These are phyloP conservation scores for Aspergillus baeticus DNA, from an alignment of 495 filamentous ascomycete species.

Conservation along the genomic window DNA sequence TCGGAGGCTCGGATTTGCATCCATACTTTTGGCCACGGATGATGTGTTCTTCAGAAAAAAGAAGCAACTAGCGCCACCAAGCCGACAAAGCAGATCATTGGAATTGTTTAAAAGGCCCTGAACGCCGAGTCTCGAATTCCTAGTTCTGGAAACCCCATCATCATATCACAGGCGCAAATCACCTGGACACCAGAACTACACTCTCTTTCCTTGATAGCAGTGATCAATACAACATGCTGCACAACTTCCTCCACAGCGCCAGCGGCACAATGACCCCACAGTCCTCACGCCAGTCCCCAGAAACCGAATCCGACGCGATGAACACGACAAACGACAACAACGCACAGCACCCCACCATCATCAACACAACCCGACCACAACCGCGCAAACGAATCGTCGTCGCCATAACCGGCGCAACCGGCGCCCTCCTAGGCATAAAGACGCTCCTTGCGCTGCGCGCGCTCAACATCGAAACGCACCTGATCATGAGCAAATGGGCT, in stretches of 20 bases:
- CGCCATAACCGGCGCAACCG: slow-evolving; percentile 43
- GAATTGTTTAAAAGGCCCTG: no score
- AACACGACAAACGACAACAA: background rate
- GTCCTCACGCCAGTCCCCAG: slow-evolving; percentile 5
- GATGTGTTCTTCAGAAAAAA: no score
- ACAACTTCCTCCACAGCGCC: slow-evolving; percentile 1
- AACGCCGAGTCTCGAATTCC: no score
- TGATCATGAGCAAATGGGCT: slow-evolving; percentile 45
- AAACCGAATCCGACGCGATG: slow-evolving; percentile 6
- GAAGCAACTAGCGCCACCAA: no score
- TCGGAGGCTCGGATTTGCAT: no score
- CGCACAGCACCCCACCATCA: no score
- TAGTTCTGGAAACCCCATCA: background rate
- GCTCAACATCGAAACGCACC: slow-evolving; percentile 42
- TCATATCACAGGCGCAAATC: background rate
- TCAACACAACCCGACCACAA: background rate
- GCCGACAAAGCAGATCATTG: no score
- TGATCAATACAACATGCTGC: slow-evolving; percentile 2
- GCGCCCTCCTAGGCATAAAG: slow-evolving; percentile 37
- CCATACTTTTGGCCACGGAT: no score
- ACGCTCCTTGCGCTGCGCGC: slow-evolving; percentile 34
- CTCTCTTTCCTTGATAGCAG: background rate
- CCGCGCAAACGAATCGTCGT: slow-evolving; percentile 29
- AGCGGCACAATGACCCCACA: slow-evolving; percentile 20
- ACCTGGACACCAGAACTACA: background rate